These are phyloP conservation scores for Cyclotella baltica DNA, from an alignment of 108 stramenopile genomes.

Conservation along the genomic window DNA sequence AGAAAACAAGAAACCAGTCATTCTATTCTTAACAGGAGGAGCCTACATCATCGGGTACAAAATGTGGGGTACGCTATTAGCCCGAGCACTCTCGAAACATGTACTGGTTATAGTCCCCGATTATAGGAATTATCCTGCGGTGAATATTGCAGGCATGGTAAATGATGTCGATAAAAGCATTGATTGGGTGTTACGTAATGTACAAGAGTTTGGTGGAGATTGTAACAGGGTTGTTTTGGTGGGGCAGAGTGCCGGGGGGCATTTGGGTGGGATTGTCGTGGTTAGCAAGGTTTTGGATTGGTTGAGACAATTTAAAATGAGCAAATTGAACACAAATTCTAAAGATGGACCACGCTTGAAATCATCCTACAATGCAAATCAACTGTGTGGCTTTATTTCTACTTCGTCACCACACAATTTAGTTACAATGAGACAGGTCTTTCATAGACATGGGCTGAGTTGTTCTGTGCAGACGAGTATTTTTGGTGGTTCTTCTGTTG, in stretches of 20 bases:
- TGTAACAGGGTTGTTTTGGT: slow-evolving; percentile 55
- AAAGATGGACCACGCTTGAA: neutral
- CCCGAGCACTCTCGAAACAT: slow-evolving; percentile 51
- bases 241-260: slow-evolving; percentile 80
- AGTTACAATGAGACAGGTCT: slow-evolving; percentile 48
- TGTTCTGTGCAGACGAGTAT: slow-evolving; percentile 43
- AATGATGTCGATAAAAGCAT: slow-evolving; percentile 67
- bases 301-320: slow-evolving; percentile 7
- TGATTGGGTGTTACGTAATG: slow-evolving; percentile 63
- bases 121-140: slow-evolving; percentile 74
- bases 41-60: slow-evolving; percentile 88
- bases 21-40: slow-evolving; percentile 75
- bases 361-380: slow-evolving; percentile 22
- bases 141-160: slow-evolving; percentile 64
- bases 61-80: slow-evolving; percentile 80
- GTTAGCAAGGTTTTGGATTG: slow-evolving; percentile 47
- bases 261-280: slow-evolving; percentile 55
- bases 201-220: slow-evolving; percentile 72
- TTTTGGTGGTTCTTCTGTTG: slow-evolving; percentile 34
- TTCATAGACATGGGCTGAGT: slow-evolving; percentile 59
- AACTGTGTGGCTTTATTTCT: slow-evolving; percentile 58
- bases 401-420: slow-evolving; percentile 62
- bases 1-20: slow-evolving; percentile 51
- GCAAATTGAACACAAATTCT: neutral
- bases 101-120: slow-evolving; percentile 76